phyloP scores from a whole-genome alignment of 306 rosid genomes.

The Mimosa pudica region DNA sequence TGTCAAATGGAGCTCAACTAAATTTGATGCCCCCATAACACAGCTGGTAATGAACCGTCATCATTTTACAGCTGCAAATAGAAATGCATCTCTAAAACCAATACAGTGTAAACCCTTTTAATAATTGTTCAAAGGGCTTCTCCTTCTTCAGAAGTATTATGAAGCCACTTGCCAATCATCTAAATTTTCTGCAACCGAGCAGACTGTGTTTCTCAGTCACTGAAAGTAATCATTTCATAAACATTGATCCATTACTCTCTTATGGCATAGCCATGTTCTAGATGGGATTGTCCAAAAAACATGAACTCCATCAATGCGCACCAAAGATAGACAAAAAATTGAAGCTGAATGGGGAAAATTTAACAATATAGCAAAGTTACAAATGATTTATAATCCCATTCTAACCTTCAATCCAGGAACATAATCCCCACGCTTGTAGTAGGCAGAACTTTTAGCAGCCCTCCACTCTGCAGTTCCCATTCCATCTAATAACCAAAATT shows the following conservation, averaged over 20 bases:
- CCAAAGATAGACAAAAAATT: neutral
- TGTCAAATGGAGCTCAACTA: too few relatives aligned
- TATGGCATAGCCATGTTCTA: neutral
- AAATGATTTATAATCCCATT: neutral
- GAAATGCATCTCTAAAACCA: too few relatives aligned
- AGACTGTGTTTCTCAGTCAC: neutral
- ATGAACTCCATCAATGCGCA: neutral
- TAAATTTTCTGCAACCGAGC: conserved; percentile 8
- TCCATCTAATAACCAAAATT: conserved; percentile 55
- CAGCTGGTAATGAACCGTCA: too few relatives aligned
- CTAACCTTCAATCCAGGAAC: conserved; percentile 88
- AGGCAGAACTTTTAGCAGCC: conserved; percentile 82
- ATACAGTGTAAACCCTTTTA: neutral
- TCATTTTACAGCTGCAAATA: too few relatives aligned
- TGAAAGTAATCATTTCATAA: conserved; percentile 4
- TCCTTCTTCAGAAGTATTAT: neutral
- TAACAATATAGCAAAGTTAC: neutral
- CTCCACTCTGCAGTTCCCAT: conserved; percentile 98
- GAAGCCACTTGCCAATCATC: neutral
- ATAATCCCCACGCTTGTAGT: conserved; percentile 91
- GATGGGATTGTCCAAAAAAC: neutral
- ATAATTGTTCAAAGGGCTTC: neutral
- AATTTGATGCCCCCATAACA: too few relatives aligned
- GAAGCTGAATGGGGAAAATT: neutral
- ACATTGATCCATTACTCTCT: neutral